A percentile compares a stretch with the other conserved stretches of the same genome.
Conservation (phyloP, 2,329 filamentous ascomycete species). For the Aspergillus novofumigatus region DNA sequence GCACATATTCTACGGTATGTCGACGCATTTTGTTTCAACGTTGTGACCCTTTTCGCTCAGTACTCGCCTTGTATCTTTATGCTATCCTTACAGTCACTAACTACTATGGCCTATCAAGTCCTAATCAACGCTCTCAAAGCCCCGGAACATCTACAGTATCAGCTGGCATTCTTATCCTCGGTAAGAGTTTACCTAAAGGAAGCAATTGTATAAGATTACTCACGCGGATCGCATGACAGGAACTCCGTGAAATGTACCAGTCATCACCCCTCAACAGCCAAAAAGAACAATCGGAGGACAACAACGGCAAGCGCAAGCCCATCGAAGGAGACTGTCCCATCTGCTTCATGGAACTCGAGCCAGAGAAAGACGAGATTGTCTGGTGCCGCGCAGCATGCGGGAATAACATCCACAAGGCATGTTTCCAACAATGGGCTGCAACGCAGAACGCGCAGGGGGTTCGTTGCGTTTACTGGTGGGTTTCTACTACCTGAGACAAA, state of each 20-base stretch:
- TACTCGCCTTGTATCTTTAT: conserved; percentile 3
- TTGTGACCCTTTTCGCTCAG: neutral
- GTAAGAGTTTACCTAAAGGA: conserved; percentile 21
- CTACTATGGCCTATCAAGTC: conserved; percentile 36
- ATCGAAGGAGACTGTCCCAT: conserved; percentile 61
- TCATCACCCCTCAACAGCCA: conserved; percentile 49
- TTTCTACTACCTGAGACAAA: neutral
- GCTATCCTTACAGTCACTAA: conserved; percentile 7
- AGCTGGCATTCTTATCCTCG: conserved; percentile 55
- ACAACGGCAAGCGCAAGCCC: conserved; percentile 51
- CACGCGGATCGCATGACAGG: conserved; percentile 25
- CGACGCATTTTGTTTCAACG: neutral
- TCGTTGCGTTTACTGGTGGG: conserved; percentile 45
- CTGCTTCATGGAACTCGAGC: conserved; percentile 55
- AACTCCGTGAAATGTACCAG: conserved; percentile 54
- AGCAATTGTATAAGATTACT: neutral
- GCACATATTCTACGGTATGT: conserved; percentile 55
- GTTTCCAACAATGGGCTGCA: conserved; percentile 53
- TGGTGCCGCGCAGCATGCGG: conserved; percentile 61
- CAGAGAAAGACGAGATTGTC: conserved; percentile 44
- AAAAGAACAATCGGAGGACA: conserved; percentile 32
- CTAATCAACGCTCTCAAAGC: conserved; percentile 57
- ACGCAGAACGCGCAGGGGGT: conserved; percentile 31
- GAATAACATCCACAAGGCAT: conserved; percentile 58
- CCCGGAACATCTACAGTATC: conserved; percentile 53